A percentile compares a stretch with the other conserved stretches of the same genome.
Evolutionary conservation across 805 yeast genomes (phyloP).

Genomic region (Wickerhamomyces strasburgensis): DNA sequence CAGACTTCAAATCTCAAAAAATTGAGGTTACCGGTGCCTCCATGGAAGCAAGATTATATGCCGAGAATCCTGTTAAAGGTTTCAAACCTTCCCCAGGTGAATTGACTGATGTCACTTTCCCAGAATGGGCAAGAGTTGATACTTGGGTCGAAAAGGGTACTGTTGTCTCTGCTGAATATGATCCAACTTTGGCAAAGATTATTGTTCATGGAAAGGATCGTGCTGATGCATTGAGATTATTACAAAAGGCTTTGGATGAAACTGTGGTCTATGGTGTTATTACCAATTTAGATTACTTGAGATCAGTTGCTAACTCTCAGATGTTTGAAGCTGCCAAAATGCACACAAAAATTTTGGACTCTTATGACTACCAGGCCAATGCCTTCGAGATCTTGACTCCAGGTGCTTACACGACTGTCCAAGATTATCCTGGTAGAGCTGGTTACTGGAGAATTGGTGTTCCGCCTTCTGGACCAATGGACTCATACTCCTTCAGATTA

Average conservation of each 20-base stretch:
- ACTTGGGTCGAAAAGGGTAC: constrained; percentile 93
- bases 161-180: constrained; percentile 84
- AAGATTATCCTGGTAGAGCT: constrained; percentile 89
- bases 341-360: constrained; percentile 82
- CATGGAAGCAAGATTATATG: constrained; percentile 95
- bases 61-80: constrained; percentile 94
- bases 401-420: constrained; percentile 95
- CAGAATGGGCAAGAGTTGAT: constrained; percentile 88
- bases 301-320: constrained; percentile 75
- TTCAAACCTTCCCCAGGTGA: constrained; percentile 97
- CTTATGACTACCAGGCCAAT: constrained; percentile 70
- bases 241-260: constrained; percentile 77
- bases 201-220: constrained; percentile 92
- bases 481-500: constrained; percentile 79
- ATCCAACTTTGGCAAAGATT: constrained; percentile 93
- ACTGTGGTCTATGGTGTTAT: constrained; percentile 86
- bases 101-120: constrained; percentile 78
- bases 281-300: constrained; percentile 84
- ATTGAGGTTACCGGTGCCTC: constrained; percentile 76
- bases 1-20: constrained; percentile 56
- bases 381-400: constrained; percentile 85
- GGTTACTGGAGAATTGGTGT: constrained; percentile 74
- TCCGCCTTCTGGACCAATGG: constrained; percentile 99
- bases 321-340: constrained; percentile 84
- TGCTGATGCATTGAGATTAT: constrained; percentile 71